These are phyloP conservation scores for Aspergillus nidulans DNA, from an alignment of 495 filamentous ascomycete species.

Conservation along the genomic window DNA sequence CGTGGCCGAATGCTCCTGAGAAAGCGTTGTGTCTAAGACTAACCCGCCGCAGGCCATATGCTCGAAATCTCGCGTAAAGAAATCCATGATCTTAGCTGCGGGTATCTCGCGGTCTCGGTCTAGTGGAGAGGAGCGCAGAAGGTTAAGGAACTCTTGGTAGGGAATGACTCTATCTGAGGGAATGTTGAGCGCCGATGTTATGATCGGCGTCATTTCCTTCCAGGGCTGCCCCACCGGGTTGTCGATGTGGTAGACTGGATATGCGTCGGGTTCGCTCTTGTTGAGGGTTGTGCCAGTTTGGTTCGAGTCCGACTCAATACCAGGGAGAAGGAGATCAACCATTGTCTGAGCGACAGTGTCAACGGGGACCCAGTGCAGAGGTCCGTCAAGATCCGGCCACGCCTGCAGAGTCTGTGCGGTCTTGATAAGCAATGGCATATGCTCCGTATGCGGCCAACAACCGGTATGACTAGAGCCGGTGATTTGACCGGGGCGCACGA, in stretches of 20 bases:
- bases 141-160: neutral
- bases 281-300: neutral
- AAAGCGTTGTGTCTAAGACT: neutral
- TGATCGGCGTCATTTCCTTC: neutral
- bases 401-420: constrained; percentile 36
- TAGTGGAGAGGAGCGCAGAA: neutral
- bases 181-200: neutral
- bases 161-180: neutral
- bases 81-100: constrained; percentile 1
- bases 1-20: neutral
- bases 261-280: neutral
- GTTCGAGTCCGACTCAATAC: neutral
- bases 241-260: constrained; percentile 51
- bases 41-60: constrained; percentile 5
- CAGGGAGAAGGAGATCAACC: neutral
- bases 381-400: constrained; percentile 36
- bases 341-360: neutral
- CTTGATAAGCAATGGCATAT: constrained; percentile 34
- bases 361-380: constrained; percentile 5
- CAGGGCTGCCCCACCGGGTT: constrained; percentile 45
- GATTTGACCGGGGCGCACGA: constrained; percentile 46
- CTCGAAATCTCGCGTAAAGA: neutral
- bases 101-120: constrained; percentile 1
- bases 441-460: constrained; percentile 50
- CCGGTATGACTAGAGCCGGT: constrained; percentile 44